phyloP scores from a whole-genome alignment of 2,329 filamentous ascomycete genomes.

The Coleophoma cylindrospora region DNA sequence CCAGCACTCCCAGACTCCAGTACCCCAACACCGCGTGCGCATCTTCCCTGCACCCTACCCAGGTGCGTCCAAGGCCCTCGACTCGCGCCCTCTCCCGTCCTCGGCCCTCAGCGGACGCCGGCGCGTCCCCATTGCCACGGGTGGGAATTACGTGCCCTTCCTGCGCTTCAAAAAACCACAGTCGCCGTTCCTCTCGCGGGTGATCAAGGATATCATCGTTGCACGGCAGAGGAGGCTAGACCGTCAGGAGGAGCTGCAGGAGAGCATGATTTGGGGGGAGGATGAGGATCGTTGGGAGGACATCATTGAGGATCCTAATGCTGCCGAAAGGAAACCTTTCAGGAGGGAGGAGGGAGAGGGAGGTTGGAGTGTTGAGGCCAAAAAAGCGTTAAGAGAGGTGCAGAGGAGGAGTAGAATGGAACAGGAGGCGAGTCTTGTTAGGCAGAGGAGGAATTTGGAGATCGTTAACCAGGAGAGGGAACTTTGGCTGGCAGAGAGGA shows the following conservation, averaged over 20 bases:
- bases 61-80: slow-evolving; percentile 40
- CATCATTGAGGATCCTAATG: slow-evolving; percentile 4
- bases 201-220: slow-evolving; percentile 47
- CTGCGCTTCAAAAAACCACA: slow-evolving; percentile 64
- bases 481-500: slow-evolving; percentile 29
- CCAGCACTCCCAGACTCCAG: slow-evolving; percentile 3
- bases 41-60: slow-evolving; percentile 19
- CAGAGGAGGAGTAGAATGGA: slow-evolving; percentile 13
- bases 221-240: slow-evolving; percentile 37
- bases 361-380: slow-evolving; percentile 1
- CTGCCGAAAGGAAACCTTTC: slow-evolving; percentile 1
- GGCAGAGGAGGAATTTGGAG: slow-evolving; percentile 35
- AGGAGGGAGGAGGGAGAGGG: background rate
- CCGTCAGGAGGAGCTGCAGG: slow-evolving; percentile 30
- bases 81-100: slow-evolving; percentile 43
- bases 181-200: slow-evolving; percentile 48
- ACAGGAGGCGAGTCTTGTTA: slow-evolving; percentile 17
- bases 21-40: slow-evolving; percentile 3
- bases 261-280: slow-evolving; percentile 26
- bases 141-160: slow-evolving; percentile 55
- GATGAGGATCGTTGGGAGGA: slow-evolving; percentile 45
- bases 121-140: slow-evolving; percentile 53
- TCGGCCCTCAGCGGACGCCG: slow-evolving; percentile 44
- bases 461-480: slow-evolving; percentile 42
- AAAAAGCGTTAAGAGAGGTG: background rate